phyloP scores from a whole-genome alignment of 805 yeast genomes.

The Candida silvatica region DNA sequence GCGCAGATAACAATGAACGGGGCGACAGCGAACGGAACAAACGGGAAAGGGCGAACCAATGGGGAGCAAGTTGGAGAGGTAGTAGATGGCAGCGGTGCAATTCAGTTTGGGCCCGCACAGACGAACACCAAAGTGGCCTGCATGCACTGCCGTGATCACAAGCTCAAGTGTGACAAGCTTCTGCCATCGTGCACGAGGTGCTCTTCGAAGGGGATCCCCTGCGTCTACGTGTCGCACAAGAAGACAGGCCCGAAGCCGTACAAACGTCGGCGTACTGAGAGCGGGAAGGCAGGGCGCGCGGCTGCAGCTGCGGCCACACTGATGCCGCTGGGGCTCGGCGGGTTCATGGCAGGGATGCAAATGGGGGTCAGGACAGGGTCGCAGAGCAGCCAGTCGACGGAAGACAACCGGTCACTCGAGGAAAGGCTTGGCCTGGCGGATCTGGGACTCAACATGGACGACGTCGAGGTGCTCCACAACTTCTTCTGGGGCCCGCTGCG shows the following conservation, averaged over 20 bases:
- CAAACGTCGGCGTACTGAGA: background rate
- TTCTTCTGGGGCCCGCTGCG: conserved; percentile 7
- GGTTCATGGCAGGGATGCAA: too few relatives aligned
- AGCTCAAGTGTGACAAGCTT: conserved; percentile 23
- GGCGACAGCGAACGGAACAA: too few relatives aligned
- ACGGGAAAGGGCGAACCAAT: too few relatives aligned
- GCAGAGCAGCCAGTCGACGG: background rate
- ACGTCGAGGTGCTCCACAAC: conserved; percentile 14
- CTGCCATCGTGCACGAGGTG: conserved; percentile 21
- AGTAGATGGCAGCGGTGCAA: too few relatives aligned
- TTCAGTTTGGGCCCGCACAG: too few relatives aligned
- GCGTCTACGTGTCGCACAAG: conserved; percentile 19
- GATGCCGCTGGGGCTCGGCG: too few relatives aligned
- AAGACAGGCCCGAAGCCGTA: conserved; percentile 25
- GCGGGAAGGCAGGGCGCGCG: background rate
- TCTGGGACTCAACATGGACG: conserved; percentile 13
- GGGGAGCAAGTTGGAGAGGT: background rate
- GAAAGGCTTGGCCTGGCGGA: conserved; percentile 8
- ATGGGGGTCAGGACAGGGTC: too few relatives aligned
- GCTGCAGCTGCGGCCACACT: too few relatives aligned
- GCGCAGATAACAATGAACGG: too few relatives aligned
- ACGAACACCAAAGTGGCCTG: too few relatives aligned
- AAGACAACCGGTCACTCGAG: conserved; percentile 1
- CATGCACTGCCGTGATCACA: conserved; percentile 21
- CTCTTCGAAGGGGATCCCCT: conserved; percentile 8